Percentiles rank a stretch among this genome's conserved stretches.
These are phyloP conservation scores for Ceratorhiza oryzae-sativae DNA, from an alignment of 1,284 basidiomycete genomes.

Conservation along the genomic window DNA sequence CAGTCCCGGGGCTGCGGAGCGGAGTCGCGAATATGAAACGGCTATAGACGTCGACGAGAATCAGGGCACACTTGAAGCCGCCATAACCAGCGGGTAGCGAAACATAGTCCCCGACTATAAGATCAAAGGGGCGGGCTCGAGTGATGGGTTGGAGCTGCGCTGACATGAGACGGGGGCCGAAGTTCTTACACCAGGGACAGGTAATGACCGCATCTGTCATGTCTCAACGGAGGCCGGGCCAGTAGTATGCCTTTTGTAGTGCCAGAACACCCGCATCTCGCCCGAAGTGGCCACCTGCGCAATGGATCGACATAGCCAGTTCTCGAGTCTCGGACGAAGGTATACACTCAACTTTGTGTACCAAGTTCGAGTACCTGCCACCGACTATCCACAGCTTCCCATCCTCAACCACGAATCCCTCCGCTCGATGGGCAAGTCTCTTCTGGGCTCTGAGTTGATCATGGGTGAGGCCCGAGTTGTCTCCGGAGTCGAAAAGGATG, in stretches of 20 bases:
- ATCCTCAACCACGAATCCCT: constrained; percentile 30
- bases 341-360: constrained; percentile 44
- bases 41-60: constrained; percentile 48
- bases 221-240: constrained; percentile 28
- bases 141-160: constrained; percentile 28
- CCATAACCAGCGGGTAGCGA: constrained; percentile 20
- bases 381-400: constrained; percentile 33
- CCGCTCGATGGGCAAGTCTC: constrained; percentile 13
- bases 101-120: constrained; percentile 31
- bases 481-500: constrained; percentile 6
- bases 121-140: constrained; percentile 25
- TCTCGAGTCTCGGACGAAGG: constrained; percentile 43
- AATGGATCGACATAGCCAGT: neutral
- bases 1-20: constrained; percentile 40
- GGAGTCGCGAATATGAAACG: constrained; percentile 48
- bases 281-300: constrained; percentile 30
- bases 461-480: neutral
- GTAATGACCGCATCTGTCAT: constrained; percentile 36
- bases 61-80: constrained; percentile 18
- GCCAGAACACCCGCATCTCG: neutral
- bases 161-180: constrained; percentile 27
- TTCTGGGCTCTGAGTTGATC: neutral
- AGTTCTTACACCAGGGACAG: constrained; percentile 34
- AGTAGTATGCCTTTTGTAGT: constrained; percentile 11
- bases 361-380: neutral